phyloP scores from a whole-genome alignment of 2,329 filamentous ascomycete species.

The Pseudocercospora vitis region DNA sequence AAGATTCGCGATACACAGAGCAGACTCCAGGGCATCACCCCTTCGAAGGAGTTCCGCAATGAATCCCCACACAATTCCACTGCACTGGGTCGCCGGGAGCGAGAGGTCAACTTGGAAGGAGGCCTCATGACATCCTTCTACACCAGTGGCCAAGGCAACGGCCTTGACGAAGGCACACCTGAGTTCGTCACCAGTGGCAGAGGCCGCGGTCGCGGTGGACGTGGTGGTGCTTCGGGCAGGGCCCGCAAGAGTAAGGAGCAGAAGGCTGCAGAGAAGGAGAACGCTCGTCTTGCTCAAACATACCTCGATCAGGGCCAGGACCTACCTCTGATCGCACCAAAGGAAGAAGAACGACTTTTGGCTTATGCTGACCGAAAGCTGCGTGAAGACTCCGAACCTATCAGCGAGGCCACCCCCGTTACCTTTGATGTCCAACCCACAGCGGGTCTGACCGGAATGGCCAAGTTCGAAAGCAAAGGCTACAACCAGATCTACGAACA shows the following conservation, averaged over 20 bases:
- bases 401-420: slow-evolving; percentile 60
- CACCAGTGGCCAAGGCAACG: slow-evolving; percentile 33
- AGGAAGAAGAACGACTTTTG: slow-evolving; percentile 56
- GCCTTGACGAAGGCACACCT: slow-evolving; percentile 33
- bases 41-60: slow-evolving; percentile 69
- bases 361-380: slow-evolving; percentile 31
- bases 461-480: slow-evolving; percentile 50
- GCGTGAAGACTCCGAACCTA: slow-evolving; percentile 41
- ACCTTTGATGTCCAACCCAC: slow-evolving; percentile 34
- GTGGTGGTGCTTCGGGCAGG: slow-evolving; percentile 49
- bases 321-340: slow-evolving; percentile 60
- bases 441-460: slow-evolving; percentile 37
- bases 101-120: slow-evolving; percentile 75
- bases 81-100: slow-evolving; percentile 33
- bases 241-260: slow-evolving; percentile 85
- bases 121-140: slow-evolving; percentile 83
- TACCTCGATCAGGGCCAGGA: slow-evolving; percentile 78
- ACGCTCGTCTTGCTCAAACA: slow-evolving; percentile 83
- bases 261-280: slow-evolving; percentile 68
- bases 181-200: slow-evolving; percentile 38
- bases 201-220: slow-evolving; percentile 48
- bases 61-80: slow-evolving; percentile 55
- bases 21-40: slow-evolving; percentile 79
- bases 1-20: slow-evolving; percentile 89
- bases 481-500: slow-evolving; percentile 98